Percentiles rank a stretch among this genome's conserved stretches.
These are phyloP conservation scores for Pleurotus pulmonarius DNA, from an alignment of 768 basidiomycete genomes.

Conservation along the genomic window DNA sequence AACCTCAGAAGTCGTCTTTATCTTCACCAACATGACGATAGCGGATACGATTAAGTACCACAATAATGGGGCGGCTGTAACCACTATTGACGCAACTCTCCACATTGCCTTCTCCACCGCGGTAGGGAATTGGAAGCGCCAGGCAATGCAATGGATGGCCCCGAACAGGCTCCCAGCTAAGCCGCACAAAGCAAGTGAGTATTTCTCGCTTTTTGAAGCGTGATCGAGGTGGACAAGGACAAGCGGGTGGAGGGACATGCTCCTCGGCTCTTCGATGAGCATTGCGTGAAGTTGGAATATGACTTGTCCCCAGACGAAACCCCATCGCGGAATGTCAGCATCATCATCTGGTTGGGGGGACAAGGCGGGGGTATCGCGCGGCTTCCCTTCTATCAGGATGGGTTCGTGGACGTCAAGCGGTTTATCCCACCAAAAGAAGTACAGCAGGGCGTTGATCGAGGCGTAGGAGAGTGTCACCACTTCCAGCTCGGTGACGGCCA, in stretches of 20 bases:
- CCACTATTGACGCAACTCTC: slow-evolving; percentile 16
- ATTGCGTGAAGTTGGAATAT: background rate
- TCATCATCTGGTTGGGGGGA: too few species aligned
- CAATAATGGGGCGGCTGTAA: slow-evolving; percentile 9
- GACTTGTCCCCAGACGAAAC: background rate
- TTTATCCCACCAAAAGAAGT: slow-evolving; percentile 32
- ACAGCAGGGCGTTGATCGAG: slow-evolving; percentile 20
- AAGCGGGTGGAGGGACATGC: background rate
- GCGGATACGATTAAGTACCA: background rate
- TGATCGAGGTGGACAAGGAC: background rate
- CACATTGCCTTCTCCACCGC: slow-evolving; percentile 18
- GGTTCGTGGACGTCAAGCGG: slow-evolving; percentile 21
- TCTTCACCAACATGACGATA: background rate
- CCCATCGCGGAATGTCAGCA: too few species aligned
- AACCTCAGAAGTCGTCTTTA: background rate
- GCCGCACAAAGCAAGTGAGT: background rate
- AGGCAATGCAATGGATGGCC: slow-evolving; percentile 21
- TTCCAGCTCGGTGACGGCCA: slow-evolving; percentile 26
- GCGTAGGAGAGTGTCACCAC: slow-evolving; percentile 24
- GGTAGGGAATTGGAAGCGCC: slow-evolving; percentile 22
- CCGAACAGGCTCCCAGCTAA: slow-evolving; percentile 17
- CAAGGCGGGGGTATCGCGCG: too few species aligned
- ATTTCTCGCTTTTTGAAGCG: background rate
- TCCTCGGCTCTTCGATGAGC: background rate
- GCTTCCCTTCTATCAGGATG: background rate